Conservation (phyloP, 75 land plant genomes). For the Selaginella tamariscina region DNA sequence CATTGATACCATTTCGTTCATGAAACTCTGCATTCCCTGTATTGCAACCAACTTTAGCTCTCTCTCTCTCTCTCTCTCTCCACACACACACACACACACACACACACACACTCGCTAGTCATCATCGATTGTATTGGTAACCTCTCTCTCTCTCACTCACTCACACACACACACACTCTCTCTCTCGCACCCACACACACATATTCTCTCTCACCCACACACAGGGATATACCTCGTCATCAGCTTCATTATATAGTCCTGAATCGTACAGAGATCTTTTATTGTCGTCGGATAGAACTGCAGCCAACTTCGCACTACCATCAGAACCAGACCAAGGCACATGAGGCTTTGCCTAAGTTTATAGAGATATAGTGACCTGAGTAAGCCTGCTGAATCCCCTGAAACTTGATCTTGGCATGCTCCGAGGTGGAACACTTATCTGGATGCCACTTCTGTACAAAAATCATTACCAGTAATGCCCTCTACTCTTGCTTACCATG, state of each 20-base stretch:
- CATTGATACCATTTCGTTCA: conserved; percentile 7
- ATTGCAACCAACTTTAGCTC: neutral
- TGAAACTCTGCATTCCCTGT: conserved; percentile 4
- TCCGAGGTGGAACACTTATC: neutral
- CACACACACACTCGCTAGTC: too few relatives aligned
- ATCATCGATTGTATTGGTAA: too few relatives aligned
- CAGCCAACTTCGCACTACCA: neutral
- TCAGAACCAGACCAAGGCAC: neutral
- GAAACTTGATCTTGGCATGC: neutral
- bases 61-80: too few relatives aligned
- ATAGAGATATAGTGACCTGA: neutral
- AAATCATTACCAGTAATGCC: neutral
- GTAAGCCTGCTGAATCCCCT: conserved; percentile 7
- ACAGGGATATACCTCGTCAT: conserved; percentile 10
- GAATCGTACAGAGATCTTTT: conserved; percentile 6
- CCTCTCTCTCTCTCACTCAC: too few relatives aligned
- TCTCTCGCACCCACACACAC: too few relatives aligned
- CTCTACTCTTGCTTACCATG: neutral
- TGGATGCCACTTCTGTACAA: conserved; percentile 13
- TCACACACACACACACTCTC: too few relatives aligned
- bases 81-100: too few relatives aligned
- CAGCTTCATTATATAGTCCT: neutral
- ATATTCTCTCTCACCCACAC: too few relatives aligned
- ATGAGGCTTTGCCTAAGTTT: neutral
- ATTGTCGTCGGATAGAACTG: conserved; percentile 9